Conservation (phyloP, 805 yeast genomes). For the Vanderwaltozyma yarrowii region DNA sequence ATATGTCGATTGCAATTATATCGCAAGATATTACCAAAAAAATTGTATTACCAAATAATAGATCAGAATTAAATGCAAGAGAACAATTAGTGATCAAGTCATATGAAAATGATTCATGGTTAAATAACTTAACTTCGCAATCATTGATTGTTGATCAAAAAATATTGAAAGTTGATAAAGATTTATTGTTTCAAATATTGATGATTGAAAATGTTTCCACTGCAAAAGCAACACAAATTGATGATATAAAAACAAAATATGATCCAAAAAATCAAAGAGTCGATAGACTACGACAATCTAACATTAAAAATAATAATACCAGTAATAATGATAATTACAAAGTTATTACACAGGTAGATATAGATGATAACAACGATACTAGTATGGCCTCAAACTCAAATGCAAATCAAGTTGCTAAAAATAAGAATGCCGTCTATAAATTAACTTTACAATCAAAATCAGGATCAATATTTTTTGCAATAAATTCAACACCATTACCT, state of each 20-base stretch:
- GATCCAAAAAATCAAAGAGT: conserved; percentile 52
- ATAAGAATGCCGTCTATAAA: conserved; percentile 33
- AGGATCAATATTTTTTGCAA: conserved; percentile 45
- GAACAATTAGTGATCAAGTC: conserved; percentile 11
- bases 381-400: background rate
- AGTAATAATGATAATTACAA: conserved; percentile 13
- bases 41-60: conserved; percentile 4
- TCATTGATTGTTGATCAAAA: conserved; percentile 11
- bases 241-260: conserved; percentile 40
- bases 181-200: conserved; percentile 43
- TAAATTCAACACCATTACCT: conserved; percentile 43
- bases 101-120: conserved; percentile 16
- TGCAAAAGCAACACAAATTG: conserved; percentile 44
- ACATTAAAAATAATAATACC: background rate
- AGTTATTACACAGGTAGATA: conserved; percentile 40
- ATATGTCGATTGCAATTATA: conserved; percentile 9
- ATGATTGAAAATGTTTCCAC: conserved; percentile 44
- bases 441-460: conserved; percentile 45
- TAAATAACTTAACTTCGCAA: conserved; percentile 1
- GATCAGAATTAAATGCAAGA: conserved; percentile 5
- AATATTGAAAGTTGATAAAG: conserved; percentile 11
- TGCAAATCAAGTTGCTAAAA: background rate
- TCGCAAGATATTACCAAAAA: conserved; percentile 17
- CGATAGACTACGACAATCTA: conserved; percentile 35
- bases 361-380: conserved; percentile 28